phyloP scores from a whole-genome alignment of 2,329 filamentous ascomycete genomes.

The Cercospora sp. region DNA sequence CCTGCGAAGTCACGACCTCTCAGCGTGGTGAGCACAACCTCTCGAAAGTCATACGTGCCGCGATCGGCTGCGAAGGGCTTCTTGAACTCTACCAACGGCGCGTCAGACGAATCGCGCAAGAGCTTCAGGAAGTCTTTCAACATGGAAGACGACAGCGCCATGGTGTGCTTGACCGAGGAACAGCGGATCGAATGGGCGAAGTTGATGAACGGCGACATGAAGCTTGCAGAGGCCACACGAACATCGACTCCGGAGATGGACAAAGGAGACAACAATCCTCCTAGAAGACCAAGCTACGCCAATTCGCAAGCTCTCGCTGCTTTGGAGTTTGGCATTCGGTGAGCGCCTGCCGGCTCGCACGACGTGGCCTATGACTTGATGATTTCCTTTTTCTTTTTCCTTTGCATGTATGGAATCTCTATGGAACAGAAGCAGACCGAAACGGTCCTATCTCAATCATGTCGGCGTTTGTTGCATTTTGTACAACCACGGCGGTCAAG shows the following conservation, averaged over 20 bases:
- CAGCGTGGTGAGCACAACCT: conserved; percentile 24
- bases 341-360: conserved; percentile 33
- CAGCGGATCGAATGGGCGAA: conserved; percentile 35
- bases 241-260: conserved; percentile 14
- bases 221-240: conserved; percentile 20
- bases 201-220: conserved; percentile 24
- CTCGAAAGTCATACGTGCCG: conserved; percentile 29
- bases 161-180: conserved; percentile 34
- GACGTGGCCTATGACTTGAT: neutral
- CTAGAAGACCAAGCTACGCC: conserved; percentile 18
- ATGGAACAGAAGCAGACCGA: neutral
- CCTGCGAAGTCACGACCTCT: conserved; percentile 24
- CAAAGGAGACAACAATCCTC: conserved; percentile 6
- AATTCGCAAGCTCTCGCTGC: conserved; percentile 34
- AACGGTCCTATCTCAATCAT: neutral
- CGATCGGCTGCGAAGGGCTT: conserved; percentile 32
- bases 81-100: conserved; percentile 29
- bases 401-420: neutral
- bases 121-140: conserved; percentile 28
- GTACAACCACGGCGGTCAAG: neutral
- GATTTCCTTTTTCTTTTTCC: neutral
- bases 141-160: conserved; percentile 25
- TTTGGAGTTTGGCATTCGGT: conserved; percentile 32
- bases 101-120: conserved; percentile 22
- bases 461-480: neutral